A percentile compares a stretch with the other conserved stretches of the same genome.
phyloP scores from a whole-genome alignment of 2,329 filamentous ascomycete genomes.

The Claviceps maximensis region DNA sequence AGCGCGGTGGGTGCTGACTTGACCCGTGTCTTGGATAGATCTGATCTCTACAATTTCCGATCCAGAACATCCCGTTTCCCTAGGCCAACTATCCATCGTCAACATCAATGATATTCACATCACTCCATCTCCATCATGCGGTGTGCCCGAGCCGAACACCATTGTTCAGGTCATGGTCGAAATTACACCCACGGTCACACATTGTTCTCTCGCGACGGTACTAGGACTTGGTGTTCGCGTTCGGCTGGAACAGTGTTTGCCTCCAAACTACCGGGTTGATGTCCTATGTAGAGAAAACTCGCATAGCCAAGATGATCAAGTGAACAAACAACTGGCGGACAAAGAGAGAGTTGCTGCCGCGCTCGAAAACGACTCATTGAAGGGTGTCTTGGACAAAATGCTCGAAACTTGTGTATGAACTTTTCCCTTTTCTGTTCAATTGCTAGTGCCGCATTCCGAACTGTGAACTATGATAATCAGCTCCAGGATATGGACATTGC shows the following conservation, averaged over 20 bases:
- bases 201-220: slow-evolving; percentile 91
- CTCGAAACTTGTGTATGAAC: slow-evolving; percentile 64
- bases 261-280: slow-evolving; percentile 83
- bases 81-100: slow-evolving; percentile 87
- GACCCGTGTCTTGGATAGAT: slow-evolving; percentile 37
- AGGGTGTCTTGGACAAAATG: slow-evolving; percentile 86
- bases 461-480: not conserved
- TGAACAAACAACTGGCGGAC: slow-evolving; percentile 92
- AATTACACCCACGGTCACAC: slow-evolving; percentile 91
- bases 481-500: too few relatives aligned
- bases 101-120: slow-evolving; percentile 91
- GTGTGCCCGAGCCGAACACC: slow-evolving; percentile 33
- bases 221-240: slow-evolving; percentile 90
- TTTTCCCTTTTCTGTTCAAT: too few relatives aligned
- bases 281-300: slow-evolving; percentile 91
- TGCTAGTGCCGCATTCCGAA: not conserved
- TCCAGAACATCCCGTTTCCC: slow-evolving; percentile 87
- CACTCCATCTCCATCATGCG: slow-evolving; percentile 25
- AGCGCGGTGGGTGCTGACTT: not conserved
- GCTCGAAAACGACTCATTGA: slow-evolving; percentile 82
- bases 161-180: slow-evolving; percentile 69
- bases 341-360: slow-evolving; percentile 95
- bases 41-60: slow-evolving; percentile 90
- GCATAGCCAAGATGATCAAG: slow-evolving; percentile 88
- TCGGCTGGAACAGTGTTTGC: slow-evolving; percentile 77